Conservation (phyloP, 148 eudicot genomes). For the Vaccinium macrocarpon region DNA sequence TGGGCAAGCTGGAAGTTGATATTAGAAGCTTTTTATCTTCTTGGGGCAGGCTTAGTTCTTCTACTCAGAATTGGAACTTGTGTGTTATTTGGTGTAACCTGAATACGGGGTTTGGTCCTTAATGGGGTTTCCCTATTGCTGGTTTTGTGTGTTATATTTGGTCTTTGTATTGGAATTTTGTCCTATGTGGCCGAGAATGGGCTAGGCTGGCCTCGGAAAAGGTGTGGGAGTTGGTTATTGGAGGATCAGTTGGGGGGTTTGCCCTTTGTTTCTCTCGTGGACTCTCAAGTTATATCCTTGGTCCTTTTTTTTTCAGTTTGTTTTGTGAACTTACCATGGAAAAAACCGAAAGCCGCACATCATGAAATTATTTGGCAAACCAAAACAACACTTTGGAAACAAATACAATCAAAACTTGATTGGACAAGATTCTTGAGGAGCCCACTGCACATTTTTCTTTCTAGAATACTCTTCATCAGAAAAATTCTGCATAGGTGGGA, state of each 20-base stretch:
- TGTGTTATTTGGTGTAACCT: neutral
- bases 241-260: neutral
- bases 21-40: neutral
- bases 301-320: neutral
- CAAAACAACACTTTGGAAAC: neutral
- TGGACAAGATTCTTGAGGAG: slow-evolving; percentile 8
- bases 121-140: neutral
- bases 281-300: neutral
- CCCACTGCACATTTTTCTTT: neutral
- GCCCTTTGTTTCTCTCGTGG: neutral
- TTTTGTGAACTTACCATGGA: neutral
- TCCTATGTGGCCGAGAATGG: neutral
- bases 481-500: neutral
- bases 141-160: neutral
- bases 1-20: neutral
- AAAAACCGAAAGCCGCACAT: neutral
- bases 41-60: neutral
- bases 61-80: neutral
- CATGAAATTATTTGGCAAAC: neutral
- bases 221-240: neutral
- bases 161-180: neutral
- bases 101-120: neutral
- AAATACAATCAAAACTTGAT: neutral
- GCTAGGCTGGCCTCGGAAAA: neutral
- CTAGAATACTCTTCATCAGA: neutral